These are phyloP conservation scores for Saitozyma sp. DNA, from an alignment of 768 basidiomycete species.

Conservation along the genomic window DNA sequence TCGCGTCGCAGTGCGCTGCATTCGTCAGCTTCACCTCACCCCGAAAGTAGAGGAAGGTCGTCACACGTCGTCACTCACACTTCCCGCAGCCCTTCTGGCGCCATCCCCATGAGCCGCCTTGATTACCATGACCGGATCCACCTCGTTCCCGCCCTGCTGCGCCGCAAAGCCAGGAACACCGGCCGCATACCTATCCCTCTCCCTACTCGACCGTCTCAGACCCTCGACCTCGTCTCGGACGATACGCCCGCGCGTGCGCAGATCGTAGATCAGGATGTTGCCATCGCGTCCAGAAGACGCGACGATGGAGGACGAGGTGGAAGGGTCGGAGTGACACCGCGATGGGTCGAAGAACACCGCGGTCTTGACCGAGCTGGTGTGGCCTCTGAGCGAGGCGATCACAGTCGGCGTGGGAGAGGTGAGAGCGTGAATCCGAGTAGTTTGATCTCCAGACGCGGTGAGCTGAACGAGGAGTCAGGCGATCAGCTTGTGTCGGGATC, in stretches of 20 bases:
- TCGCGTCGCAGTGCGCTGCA: constrained; percentile 21
- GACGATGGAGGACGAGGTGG: constrained; percentile 24
- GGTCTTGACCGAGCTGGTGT: constrained; percentile 46
- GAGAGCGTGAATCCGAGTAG: constrained; percentile 35
- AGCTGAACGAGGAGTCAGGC: constrained; percentile 19
- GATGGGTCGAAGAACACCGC: constrained; percentile 44
- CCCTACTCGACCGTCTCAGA: constrained; percentile 9
- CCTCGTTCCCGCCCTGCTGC: constrained; percentile 12
- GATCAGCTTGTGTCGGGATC: constrained; percentile 6
- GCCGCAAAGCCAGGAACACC: constrained; percentile 38
- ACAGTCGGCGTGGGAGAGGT: constrained; percentile 28
- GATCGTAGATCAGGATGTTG: constrained; percentile 48
- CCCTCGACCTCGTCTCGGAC: constrained; percentile 6
- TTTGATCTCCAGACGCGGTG: constrained; percentile 46
- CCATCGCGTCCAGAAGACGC: constrained; percentile 48
- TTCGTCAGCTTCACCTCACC: neutral
- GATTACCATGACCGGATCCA: constrained; percentile 45
- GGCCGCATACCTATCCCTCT: constrained; percentile 28
- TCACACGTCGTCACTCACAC: constrained; percentile 1
- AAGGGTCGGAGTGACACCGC: constrained; percentile 21
- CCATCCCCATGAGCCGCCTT: constrained; percentile 38
- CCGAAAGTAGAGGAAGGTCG: neutral
- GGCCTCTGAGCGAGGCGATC: constrained; percentile 41
- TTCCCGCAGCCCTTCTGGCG: constrained; percentile 13
- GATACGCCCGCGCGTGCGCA: constrained; percentile 32